phyloP scores from a whole-genome alignment of 2,329 filamentous ascomycete genomes.

The Venturia effusa region DNA sequence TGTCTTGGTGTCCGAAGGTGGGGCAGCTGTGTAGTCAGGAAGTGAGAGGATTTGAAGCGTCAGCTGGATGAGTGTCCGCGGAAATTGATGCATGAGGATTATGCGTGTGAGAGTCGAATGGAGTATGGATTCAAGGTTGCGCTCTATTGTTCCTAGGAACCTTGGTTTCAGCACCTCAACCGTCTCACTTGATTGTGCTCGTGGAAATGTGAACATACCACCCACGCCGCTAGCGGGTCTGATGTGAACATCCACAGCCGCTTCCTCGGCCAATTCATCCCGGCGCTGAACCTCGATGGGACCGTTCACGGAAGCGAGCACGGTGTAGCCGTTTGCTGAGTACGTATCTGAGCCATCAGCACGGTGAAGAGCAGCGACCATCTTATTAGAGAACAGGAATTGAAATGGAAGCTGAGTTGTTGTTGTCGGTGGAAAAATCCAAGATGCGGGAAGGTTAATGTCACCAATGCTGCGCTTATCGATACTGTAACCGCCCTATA shows the following conservation, averaged over 20 bases:
- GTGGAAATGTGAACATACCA: slow-evolving; percentile 40
- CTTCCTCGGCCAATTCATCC: slow-evolving; percentile 87
- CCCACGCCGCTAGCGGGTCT: slow-evolving; percentile 76
- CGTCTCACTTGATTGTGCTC: not conserved
- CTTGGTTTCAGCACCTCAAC: not conserved
- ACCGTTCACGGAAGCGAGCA: slow-evolving; percentile 82
- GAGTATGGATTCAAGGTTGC: slow-evolving; percentile 70
- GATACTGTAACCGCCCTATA: too few relatives aligned
- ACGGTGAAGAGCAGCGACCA: slow-evolving; percentile 41
- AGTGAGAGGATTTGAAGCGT: slow-evolving; percentile 64
- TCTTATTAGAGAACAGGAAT: not conserved
- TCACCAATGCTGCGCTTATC: not conserved
- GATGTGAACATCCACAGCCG: slow-evolving; percentile 79
- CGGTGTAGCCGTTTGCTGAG: slow-evolving; percentile 62
- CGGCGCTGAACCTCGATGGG: slow-evolving; percentile 81
- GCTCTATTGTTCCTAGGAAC: slow-evolving; percentile 34
- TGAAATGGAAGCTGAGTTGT: not conserved
- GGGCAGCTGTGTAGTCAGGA: slow-evolving; percentile 49
- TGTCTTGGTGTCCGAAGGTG: not conserved
- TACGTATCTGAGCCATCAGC: slow-evolving; percentile 75
- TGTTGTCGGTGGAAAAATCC: not conserved
- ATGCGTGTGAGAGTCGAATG: slow-evolving; percentile 63
- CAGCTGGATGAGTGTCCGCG: slow-evolving; percentile 67
- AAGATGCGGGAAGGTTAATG: not conserved
- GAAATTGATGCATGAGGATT: slow-evolving; percentile 64